Percentiles rank a stretch among this genome's conserved stretches.
Evolutionary conservation across 2,329 filamentous ascomycete genomes (phyloP).

Genomic region (Cucurbitaria berberidis): DNA sequence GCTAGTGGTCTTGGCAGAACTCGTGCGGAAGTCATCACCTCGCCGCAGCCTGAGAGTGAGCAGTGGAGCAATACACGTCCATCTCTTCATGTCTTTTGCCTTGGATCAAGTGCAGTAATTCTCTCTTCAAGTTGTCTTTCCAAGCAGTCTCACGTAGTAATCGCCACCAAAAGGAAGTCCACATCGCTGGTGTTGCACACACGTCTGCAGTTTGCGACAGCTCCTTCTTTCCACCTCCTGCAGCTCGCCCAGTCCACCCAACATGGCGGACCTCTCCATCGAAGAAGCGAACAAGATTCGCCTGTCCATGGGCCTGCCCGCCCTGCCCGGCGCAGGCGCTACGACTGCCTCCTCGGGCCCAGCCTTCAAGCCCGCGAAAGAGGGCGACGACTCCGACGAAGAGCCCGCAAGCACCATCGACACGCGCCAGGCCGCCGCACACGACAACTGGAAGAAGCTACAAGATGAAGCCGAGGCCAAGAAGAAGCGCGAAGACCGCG

Average conservation of each 20-base stretch:
- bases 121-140: no score
- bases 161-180: background rate
- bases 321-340: conserved; percentile 80
- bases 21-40: conserved; percentile 5
- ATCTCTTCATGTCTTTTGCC: background rate
- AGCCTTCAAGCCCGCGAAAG: conserved; percentile 60
- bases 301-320: conserved; percentile 85
- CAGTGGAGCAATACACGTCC: background rate
- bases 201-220: background rate
- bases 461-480: conserved; percentile 75
- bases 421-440: conserved; percentile 73
- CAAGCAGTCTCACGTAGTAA: no score
- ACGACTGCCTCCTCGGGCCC: conserved; percentile 58
- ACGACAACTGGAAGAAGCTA: conserved; percentile 75
- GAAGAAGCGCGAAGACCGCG: conserved; percentile 77
- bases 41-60: conserved; percentile 1
- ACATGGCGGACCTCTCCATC: conserved; percentile 59
- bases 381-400: conserved; percentile 63
- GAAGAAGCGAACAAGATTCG: conserved; percentile 95
- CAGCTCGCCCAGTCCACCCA: background rate
- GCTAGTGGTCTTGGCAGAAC: conserved; percentile 29
- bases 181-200: background rate
- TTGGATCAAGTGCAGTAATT: background rate
- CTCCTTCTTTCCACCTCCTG: background rate
- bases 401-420: conserved; percentile 84